A percentile compares a stretch with the other conserved stretches of the same genome.
phyloP scores from a whole-genome alignment of 441 rosid genomes.

The Euphorbia corollata region DNA sequence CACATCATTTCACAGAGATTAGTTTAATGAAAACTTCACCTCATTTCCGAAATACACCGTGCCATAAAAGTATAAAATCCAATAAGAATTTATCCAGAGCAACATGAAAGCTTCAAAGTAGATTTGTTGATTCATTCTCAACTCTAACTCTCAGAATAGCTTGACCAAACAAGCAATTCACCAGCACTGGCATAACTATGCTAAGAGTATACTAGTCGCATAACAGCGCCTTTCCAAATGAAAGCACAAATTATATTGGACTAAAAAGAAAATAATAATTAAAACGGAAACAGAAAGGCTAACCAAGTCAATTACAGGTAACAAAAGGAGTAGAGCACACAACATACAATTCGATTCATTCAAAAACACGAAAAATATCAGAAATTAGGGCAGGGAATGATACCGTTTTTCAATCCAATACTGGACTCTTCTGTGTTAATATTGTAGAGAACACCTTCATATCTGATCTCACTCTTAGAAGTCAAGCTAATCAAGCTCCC shows the following conservation, averaged over 20 bases:
- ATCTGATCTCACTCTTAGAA: constrained; percentile 78
- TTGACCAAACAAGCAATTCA: not conserved
- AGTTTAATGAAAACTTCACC: not conserved
- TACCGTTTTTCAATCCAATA: constrained; percentile 82
- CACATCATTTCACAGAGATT: not conserved
- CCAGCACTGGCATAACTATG: not conserved
- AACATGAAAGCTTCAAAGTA: too few species aligned
- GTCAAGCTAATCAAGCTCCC: constrained; percentile 91
- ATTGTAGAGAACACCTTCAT: constrained; percentile 79
- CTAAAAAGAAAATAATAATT: not conserved
- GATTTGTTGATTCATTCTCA: not conserved
- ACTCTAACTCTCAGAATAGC: not conserved
- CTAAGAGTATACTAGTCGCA: not conserved
- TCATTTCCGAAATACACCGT: not conserved
- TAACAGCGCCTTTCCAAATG: constrained; percentile 5
- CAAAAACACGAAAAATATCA: not conserved
- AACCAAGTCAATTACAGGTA: constrained; percentile 6
- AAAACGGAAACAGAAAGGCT: not conserved
- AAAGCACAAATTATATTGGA: not conserved
- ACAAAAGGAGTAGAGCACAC: not conserved
- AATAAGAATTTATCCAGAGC: too few species aligned
- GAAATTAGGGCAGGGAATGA: constrained; percentile 1
- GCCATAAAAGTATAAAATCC: not conserved
- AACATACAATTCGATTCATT: not conserved
- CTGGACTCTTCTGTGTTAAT: constrained; percentile 88